These are phyloP conservation scores for Medicago arabica DNA, from an alignment of 306 rosid genomes.

Conservation along the genomic window DNA sequence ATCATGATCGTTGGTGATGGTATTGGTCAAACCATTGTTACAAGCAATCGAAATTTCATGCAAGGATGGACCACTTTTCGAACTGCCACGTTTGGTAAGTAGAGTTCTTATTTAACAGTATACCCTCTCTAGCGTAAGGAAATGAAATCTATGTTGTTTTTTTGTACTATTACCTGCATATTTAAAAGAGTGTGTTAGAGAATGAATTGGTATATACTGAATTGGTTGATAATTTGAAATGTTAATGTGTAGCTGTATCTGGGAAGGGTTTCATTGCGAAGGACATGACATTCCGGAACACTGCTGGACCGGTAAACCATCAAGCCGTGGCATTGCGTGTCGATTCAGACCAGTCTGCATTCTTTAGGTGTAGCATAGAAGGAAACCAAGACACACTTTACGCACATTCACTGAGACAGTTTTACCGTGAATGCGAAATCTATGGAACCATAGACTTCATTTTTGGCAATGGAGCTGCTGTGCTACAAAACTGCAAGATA, in stretches of 20 bases:
- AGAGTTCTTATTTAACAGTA: neutral
- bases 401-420: conserved; percentile 79
- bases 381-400: conserved; percentile 90
- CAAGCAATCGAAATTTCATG: conserved; percentile 78
- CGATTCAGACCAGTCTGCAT: conserved; percentile 86
- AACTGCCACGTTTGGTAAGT: conserved; percentile 89
- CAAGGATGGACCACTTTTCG: conserved; percentile 99
- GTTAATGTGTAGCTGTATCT: conserved; percentile 60
- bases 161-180: neutral
- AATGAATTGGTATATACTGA: neutral
- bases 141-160: neutral
- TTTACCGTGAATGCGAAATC: conserved; percentile 76
- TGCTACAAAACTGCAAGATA: conserved; percentile 75
- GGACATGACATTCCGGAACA: conserved; percentile 80
- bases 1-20: conserved; percentile 89
- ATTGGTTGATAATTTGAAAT: neutral
- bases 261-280: conserved; percentile 80
- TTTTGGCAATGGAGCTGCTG: conserved; percentile 87
- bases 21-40: conserved; percentile 75
- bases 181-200: neutral
- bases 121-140: neutral
- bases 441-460: conserved; percentile 89
- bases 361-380: conserved; percentile 80
- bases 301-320: conserved; percentile 68
- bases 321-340: conserved; percentile 89